These are phyloP conservation scores for Oldenlandia corymbosa DNA, from an alignment of 257 asterid species.

Conservation along the genomic window DNA sequence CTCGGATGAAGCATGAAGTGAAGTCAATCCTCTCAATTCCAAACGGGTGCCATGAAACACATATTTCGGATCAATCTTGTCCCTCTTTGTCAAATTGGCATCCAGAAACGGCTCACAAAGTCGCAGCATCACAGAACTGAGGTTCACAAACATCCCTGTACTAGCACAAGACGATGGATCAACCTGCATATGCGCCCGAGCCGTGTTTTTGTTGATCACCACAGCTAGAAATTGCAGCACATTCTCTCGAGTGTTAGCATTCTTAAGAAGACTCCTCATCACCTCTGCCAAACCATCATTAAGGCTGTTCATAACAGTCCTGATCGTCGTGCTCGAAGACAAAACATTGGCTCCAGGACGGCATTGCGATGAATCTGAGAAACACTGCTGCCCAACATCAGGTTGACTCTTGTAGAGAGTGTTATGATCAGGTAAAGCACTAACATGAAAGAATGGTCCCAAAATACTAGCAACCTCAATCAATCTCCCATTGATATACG, in stretches of 20 bases:
- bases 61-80: conserved; percentile 84
- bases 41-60: conserved; percentile 59
- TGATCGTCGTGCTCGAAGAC: conserved; percentile 84
- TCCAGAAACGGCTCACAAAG: conserved; percentile 95
- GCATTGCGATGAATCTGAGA: conserved; percentile 75
- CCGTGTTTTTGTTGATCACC: conserved; percentile 84
- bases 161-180: conserved; percentile 93
- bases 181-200: conserved; percentile 90
- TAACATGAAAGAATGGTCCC: conserved; percentile 95
- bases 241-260: conserved; percentile 68
- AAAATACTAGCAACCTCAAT: conserved; percentile 92
- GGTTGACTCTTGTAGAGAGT: conserved; percentile 79
- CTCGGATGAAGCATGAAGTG: conserved; percentile 92
- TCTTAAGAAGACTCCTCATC: conserved; percentile 73
- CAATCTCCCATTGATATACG: conserved; percentile 82
- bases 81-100: conserved; percentile 72
- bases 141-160: conserved; percentile 95
- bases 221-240: conserved; percentile 83
- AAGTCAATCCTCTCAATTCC: conserved; percentile 87
- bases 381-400: conserved; percentile 93
- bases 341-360: conserved; percentile 89
- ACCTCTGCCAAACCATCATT: conserved; percentile 78
- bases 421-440: conserved; percentile 92
- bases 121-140: conserved; percentile 87
- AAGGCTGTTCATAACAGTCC: conserved; percentile 75